Evolutionary conservation across 257 asterid genomes (phyloP), one percentile per base, ranked within the genome.

Genomic region (Solanum pinnatisectum): DNA sequence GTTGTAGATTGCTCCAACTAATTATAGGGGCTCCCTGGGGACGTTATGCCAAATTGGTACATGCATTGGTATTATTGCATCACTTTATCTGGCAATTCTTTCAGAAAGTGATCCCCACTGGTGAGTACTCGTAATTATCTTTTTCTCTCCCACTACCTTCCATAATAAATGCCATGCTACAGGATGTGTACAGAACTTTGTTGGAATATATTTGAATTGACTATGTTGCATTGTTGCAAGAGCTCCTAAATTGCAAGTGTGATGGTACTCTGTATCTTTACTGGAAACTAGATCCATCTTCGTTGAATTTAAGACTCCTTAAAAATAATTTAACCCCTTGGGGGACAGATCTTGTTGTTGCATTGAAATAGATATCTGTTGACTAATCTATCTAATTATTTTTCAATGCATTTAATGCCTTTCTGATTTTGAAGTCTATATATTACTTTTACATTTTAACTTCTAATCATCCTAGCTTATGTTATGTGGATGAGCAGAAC

Each of bases 71-170:
- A 92, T 96, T 84, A 93, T 95, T 86, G 88, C 89, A 40, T 95
- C 99, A 42, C 93, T 96, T 30, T 74, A 74, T 91, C 91, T 95
- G 71, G 99, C 92, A 22, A 90, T 96, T 86, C 91, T 94, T 87
- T 92, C 98, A 44, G 98, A 96, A 91, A 93, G 86, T 84, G 95
- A 95, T 93, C 95, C 98, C n/a, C 98, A 96, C 90, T 96, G 99
- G 99, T 95, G 88, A 89, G 94, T 59, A 49, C 85, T 27, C 8
- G 11, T 81, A 18, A 85, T 86, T 88, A 59, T 81, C 79, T 49
- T 15, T 87, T 13, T 27, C 36, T 8, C 15, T 30, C 39, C 27
- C 85, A 10, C 42, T 46, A 81, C 85, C 30, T 81, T 46, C 85
- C 70, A 9, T 39, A 13, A 77, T 52, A 20, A 77, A 77, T 32